These are phyloP conservation scores for Lentinula sp. DNA, from an alignment of 768 basidiomycete genomes.

Conservation along the genomic window DNA sequence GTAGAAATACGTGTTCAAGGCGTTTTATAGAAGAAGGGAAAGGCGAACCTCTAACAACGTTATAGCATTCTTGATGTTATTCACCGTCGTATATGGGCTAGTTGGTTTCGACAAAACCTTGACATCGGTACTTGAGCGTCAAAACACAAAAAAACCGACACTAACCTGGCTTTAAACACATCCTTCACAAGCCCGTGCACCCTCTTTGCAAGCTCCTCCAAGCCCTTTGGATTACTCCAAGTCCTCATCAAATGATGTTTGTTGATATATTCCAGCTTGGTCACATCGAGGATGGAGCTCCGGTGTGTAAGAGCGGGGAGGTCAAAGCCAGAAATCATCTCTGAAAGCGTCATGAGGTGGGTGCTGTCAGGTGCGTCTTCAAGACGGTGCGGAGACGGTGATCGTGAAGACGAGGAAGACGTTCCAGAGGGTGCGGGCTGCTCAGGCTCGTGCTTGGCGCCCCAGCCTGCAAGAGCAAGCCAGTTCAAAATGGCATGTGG, in stretches of 20 bases:
- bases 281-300: conserved; percentile 72
- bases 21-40: not conserved
- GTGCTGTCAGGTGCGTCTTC: conserved; percentile 61
- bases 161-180: conserved; percentile 54
- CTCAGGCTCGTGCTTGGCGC: conserved; percentile 39
- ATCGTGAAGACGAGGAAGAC: conserved; percentile 13
- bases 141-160: not conserved
- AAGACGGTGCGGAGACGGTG: conserved; percentile 12
- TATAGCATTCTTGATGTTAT: conserved; percentile 62
- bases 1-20: not conserved
- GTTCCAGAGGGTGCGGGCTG: conserved; percentile 18
- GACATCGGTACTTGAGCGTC: not conserved
- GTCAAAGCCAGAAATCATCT: conserved; percentile 62
- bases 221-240: conserved; percentile 43
- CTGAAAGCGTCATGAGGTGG: conserved; percentile 51
- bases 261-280: conserved; percentile 83
- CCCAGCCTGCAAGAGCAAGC: conserved; percentile 94
- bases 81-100: conserved; percentile 43
- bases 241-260: conserved; percentile 71
- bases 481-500: conserved; percentile 87
- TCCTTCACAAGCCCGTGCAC: conserved; percentile 48
- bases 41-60: conserved; percentile 46
- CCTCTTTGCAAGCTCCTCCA: conserved; percentile 47
- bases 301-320: conserved; percentile 73
- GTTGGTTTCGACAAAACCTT: not conserved